phyloP scores from a whole-genome alignment of 225 moss, liverwort and hornwort genomes.

The Pleurozium schreberi region DNA sequence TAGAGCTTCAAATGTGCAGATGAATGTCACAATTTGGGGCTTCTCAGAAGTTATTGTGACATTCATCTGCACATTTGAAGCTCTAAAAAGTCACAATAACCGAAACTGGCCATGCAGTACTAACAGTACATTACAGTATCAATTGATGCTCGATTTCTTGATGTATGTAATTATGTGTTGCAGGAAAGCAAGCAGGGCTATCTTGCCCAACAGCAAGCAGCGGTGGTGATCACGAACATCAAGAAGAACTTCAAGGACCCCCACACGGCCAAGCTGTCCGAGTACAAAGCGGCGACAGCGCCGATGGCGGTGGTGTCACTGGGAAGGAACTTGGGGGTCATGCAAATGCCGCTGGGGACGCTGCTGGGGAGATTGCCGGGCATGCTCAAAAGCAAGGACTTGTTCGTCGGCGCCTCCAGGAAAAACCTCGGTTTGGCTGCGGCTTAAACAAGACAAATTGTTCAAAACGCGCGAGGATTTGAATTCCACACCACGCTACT shows the following conservation, averaged over 20 bases:
- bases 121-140: too few species aligned
- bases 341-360: slow-evolving; percentile 61
- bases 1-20: neutral
- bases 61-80: too few species aligned
- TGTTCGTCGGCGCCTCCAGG: slow-evolving; percentile 40
- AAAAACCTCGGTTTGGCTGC: slow-evolving; percentile 30
- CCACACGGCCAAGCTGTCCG: slow-evolving; percentile 10
- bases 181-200: slow-evolving; percentile 90
- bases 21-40: neutral
- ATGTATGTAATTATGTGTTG: neutral
- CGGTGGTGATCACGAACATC: slow-evolving; percentile 49
- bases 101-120: neutral
- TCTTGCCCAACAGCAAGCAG: slow-evolving; percentile 43
- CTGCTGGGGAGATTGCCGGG: slow-evolving; percentile 64
- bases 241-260: slow-evolving; percentile 54
- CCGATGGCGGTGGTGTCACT: slow-evolving; percentile 49
- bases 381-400: slow-evolving; percentile 70
- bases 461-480: too few species aligned
- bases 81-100: too few species aligned
- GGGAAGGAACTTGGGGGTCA: slow-evolving; percentile 46
- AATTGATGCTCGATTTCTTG: neutral
- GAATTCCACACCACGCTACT: neutral
- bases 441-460: neutral
- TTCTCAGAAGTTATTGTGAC: neutral
- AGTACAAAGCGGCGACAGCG: slow-evolving; percentile 33